Percentiles rank a stretch among this genome's conserved stretches.
Conservation (phyloP, 805 yeast species). For the Clavispora fructus region DNA sequence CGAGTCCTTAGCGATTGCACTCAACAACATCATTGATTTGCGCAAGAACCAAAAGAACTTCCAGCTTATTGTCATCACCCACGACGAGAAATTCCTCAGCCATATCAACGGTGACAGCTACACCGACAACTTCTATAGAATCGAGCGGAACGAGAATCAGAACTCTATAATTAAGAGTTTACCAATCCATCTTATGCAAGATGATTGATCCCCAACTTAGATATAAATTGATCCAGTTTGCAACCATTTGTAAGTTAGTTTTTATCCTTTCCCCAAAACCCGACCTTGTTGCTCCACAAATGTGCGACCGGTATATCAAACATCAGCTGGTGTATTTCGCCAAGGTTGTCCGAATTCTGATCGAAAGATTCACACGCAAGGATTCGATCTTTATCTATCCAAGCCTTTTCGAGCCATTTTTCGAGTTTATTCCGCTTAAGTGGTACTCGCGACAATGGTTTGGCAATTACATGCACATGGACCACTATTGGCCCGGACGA, state of each 20-base stretch:
- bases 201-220: slow-evolving; percentile 11
- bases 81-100: slow-evolving; percentile 84
- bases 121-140: slow-evolving; percentile 81
- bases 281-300: background rate
- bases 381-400: slow-evolving; percentile 63
- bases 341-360: background rate
- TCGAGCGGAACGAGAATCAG: slow-evolving; percentile 76
- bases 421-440: slow-evolving; percentile 52
- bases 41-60: slow-evolving; percentile 80
- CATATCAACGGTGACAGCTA: slow-evolving; percentile 81
- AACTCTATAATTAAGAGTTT: slow-evolving; percentile 63
- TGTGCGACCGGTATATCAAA: slow-evolving; percentile 2
- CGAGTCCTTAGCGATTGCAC: slow-evolving; percentile 77
- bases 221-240: background rate
- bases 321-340: background rate
- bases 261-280: background rate
- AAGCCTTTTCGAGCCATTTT: slow-evolving; percentile 68
- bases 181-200: slow-evolving; percentile 37
- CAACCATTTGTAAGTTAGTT: background rate
- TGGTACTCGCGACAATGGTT: slow-evolving; percentile 45
- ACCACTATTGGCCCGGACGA: slow-evolving; percentile 28
- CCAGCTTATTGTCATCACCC: slow-evolving; percentile 93
- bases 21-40: slow-evolving; percentile 67
- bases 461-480: slow-evolving; percentile 44
- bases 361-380: background rate